Base-by-base conservation (phyloP, 2,329 filamentous ascomycete genomes). In the Myriosclerotinia curreyana region DNA sequence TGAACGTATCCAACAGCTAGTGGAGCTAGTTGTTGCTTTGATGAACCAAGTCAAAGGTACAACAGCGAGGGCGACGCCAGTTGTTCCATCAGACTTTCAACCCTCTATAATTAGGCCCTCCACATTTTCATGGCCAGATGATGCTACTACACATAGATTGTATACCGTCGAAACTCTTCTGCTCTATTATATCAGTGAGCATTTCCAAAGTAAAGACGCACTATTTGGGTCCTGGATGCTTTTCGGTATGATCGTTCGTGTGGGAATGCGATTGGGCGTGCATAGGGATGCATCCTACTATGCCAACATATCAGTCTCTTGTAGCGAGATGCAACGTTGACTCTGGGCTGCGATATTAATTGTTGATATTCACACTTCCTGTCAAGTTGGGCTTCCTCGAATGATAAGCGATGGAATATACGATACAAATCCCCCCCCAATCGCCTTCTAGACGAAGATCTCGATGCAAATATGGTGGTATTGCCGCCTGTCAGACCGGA, bases 371-470 rank as follows among this genome's bases (percentile, higher is more conserved):
- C 74, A 89, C 5, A 85, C 87, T 42, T 84, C 85, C 1, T 88
- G 87, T 70, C 86, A 90, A 72, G 80, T 89, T 64, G 87, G 87
- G 2, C 78, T 91, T 63, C 87, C 88, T 2, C 82, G 82, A 70
- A 87, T 90, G 84, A 79, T 90, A 58, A 81, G 83, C 64, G 80
- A 82, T 40, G 82, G 84, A 36, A 85, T 88, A 67, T 83, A 81
- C 58, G 88, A 90, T 70, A 87, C 85, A 0, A 76, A 80, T 4
- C 73, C 85, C 20, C 86, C 87, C 17, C 78, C n/a, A n/a, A 79
- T 31, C 89, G 89, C 71, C 73, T 90, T 46, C 79, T 83, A 49
- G 87, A 90, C 71, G 82, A 85, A 40, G 87, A 90, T 71, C 87
- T 90, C 66, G 79, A 80, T 66, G 81, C 85, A 71, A 75, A 83